Base-by-base conservation (phyloP, 306 rosid genomes). In the Ammopiptanthus mongolicus region DNA sequence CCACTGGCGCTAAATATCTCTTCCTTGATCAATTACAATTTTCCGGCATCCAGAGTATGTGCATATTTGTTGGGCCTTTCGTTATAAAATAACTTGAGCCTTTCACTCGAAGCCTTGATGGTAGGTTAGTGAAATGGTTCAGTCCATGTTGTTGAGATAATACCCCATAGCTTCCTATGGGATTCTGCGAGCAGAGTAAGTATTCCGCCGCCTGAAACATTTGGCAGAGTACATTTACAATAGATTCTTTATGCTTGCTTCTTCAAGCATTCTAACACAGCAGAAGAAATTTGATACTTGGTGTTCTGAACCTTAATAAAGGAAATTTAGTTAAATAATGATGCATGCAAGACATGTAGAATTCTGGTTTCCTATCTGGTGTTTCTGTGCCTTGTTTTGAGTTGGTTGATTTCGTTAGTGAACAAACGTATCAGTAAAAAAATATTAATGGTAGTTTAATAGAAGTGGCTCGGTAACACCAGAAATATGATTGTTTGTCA, bases 41-140 rank as follows among this genome's bases (percentile, higher is more conserved):
- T 79, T 71, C 82, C 60, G 28, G 51, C 78, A 74, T 71, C 72
- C 72, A 10, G 77, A 87, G 85, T 84, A 76, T 86, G 88, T 87
- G 84, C 80, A 81, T 87, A 65, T 57, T 53, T 73, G 8, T 18
- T 44, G 53, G 57, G 84, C 36, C 66, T 63, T 47, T 23, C 63
- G 31, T n/a, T 72, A 39, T 34, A 37, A 8, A 34, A 11, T 39
- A 58, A 56, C 75, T 57, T 68, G 65, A 77, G 78, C 82, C 69
- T 72, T 36, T 65, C 61, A 37, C 82, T 66, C 84, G 71, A 53
- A 78, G 73, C 59, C 59, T 72, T 59, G 77, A 52, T 71, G 71
- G 47, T 80, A 31, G 77, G 34, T 33, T 65, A 51, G 79, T 76
- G 68, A 66, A 66, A 65, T 57, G 82, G 60, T 53, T 60, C 71